Evolutionary conservation across 2,329 filamentous ascomycete genomes (phyloP).

Genomic region (Bipolaris victoriae): DNA sequence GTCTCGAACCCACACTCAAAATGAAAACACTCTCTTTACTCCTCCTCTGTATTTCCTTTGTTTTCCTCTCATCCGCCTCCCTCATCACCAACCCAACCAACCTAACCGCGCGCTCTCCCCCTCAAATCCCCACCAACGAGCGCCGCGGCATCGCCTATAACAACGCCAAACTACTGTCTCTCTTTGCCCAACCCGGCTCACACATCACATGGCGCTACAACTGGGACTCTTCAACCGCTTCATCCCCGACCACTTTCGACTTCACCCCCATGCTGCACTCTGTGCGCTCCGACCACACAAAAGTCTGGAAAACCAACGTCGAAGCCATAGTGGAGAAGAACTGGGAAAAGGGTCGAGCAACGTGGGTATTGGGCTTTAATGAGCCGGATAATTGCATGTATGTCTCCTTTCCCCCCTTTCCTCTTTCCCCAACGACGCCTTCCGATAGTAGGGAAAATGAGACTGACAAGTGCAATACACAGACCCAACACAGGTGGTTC

Average conservation of each 20-base stretch:
- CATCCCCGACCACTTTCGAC: slow-evolving; percentile 50
- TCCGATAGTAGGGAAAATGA: too few species aligned
- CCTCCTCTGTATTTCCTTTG: neutral
- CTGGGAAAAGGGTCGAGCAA: slow-evolving; percentile 8
- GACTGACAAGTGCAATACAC: neutral
- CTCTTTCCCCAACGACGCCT: too few species aligned
- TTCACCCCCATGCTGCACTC: slow-evolving; percentile 63
- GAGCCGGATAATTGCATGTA: slow-evolving; percentile 44
- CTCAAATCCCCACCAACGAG: slow-evolving; percentile 47
- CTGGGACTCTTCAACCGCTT: slow-evolving; percentile 61
- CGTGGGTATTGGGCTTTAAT: slow-evolving; percentile 41
- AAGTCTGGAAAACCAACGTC: slow-evolving; percentile 27
- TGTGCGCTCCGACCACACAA: slow-evolving; percentile 18
- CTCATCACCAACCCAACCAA: neutral
- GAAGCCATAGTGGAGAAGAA: slow-evolving; percentile 10
- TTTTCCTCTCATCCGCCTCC: neutral
- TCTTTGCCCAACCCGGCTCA: slow-evolving; percentile 53
- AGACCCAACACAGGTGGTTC: slow-evolving; percentile 25
- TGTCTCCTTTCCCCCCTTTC: neutral
- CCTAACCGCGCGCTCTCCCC: neutral
- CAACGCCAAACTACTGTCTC: slow-evolving; percentile 56
- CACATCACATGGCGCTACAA: slow-evolving; percentile 69
- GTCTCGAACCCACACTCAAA: neutral
- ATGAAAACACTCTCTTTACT: neutral
- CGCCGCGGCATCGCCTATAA: slow-evolving; percentile 71